phyloP scores from a whole-genome alignment of 1,284 basidiomycete species.

The Afroboletus lepidellus region DNA sequence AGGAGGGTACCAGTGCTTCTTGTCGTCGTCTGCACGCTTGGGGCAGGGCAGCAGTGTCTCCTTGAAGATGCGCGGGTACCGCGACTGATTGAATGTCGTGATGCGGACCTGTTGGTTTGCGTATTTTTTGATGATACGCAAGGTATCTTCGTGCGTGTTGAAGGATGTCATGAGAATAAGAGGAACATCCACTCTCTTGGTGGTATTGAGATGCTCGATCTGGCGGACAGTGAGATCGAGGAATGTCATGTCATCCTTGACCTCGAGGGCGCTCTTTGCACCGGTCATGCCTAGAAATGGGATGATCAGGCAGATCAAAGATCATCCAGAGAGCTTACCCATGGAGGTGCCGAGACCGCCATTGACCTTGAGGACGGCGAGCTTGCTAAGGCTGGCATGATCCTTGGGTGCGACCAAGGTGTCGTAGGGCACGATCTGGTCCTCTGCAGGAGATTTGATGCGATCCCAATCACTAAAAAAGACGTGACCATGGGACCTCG shows the following conservation, averaged over 20 bases:
- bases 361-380: constrained; percentile 99
- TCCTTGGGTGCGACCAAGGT: constrained; percentile 64
- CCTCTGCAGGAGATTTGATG: constrained; percentile 91
- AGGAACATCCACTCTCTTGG: constrained; percentile 79
- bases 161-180: constrained; percentile 99
- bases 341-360: constrained; percentile 98
- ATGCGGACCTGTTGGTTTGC: constrained; percentile 97
- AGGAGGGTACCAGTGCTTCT: constrained; percentile 98
- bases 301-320: constrained; percentile 12
- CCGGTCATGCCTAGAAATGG: constrained; percentile 77
- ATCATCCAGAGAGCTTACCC: constrained; percentile 51
- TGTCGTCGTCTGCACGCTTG: constrained; percentile 84
- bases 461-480: constrained; percentile 89
- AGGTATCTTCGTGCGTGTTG: constrained; percentile 97
- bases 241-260: constrained; percentile 99
- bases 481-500: constrained; percentile 14
- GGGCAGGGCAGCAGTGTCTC: constrained; percentile 92
- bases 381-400: constrained; percentile 80
- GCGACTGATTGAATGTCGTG: constrained; percentile 96
- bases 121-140: constrained; percentile 99
- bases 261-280: constrained; percentile 88
- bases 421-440: constrained; percentile 91
- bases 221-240: constrained; percentile 96
- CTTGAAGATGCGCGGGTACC: constrained; percentile 97
- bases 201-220: constrained; percentile 87